Percentiles rank a stretch among this genome's conserved stretches.
These are phyloP conservation scores for Globisporangium acanthophoron DNA, from an alignment of 352 stramenopile species.

Conservation along the genomic window DNA sequence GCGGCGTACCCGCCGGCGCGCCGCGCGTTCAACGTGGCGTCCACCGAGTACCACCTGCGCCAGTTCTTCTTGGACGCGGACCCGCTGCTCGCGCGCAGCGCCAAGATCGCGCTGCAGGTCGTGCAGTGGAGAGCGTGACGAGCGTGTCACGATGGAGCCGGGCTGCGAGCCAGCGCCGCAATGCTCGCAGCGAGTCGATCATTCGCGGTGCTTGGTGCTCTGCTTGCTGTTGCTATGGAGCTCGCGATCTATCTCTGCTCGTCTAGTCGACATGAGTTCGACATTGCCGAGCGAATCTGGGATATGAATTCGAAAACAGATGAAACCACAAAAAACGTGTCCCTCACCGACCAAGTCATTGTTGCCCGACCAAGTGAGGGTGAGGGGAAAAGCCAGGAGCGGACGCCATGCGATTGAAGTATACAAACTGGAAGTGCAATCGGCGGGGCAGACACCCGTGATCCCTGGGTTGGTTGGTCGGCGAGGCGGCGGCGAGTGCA, in stretches of 20 bases:
- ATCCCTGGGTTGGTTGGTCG: neutral
- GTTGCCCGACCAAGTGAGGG: no score
- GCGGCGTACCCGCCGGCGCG: slow-evolving; percentile 52
- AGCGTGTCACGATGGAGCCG: neutral
- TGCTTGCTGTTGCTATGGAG: neutral
- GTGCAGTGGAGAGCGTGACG: slow-evolving; percentile 59
- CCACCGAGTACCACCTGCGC: slow-evolving; percentile 46
- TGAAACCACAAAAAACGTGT: no score
- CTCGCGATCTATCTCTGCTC: neutral
- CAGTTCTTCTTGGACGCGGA: slow-evolving; percentile 33
- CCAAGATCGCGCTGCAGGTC: slow-evolving; percentile 37
- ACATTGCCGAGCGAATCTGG: no score
- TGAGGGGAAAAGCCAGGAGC: no score
- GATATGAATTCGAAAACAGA: no score
- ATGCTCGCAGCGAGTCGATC: neutral
- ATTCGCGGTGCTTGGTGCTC: no score
- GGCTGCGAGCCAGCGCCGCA: neutral
- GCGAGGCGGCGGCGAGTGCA: neutral
- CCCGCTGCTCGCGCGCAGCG: slow-evolving; percentile 47
- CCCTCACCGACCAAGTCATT: no score
- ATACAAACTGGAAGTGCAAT: neutral
- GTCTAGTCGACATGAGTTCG: no score
- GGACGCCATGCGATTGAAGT: no score
- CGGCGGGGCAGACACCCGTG: neutral
- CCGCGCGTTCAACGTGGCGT: slow-evolving; percentile 35